These are phyloP conservation scores for Thuja plicata DNA, from an alignment of 83 land plant species.

Conservation along the genomic window DNA sequence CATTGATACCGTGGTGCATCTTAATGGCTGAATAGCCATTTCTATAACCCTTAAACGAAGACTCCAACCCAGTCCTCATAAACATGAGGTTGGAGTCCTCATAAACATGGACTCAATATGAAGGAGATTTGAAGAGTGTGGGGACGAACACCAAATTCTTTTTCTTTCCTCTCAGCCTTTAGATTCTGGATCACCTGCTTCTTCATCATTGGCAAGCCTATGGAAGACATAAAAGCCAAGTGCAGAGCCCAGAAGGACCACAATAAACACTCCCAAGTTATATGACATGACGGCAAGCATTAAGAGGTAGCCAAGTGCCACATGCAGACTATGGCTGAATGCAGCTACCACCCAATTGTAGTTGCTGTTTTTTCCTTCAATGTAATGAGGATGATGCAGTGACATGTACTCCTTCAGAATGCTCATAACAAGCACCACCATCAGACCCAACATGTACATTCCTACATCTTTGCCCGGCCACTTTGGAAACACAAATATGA, in stretches of 20 bases:
- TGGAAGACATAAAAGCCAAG: background rate
- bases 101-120: too few relatives aligned
- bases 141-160: too few relatives aligned
- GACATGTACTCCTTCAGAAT: background rate
- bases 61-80: too few relatives aligned
- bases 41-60: too few relatives aligned
- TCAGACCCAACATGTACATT: background rate
- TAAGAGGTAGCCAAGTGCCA: background rate
- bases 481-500: background rate
- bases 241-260: background rate
- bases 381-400: too few relatives aligned
- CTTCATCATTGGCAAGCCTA: background rate
- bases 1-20: too few relatives aligned
- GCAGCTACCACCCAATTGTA: background rate
- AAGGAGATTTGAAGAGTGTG: too few relatives aligned
- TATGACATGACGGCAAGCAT: constrained; percentile 6
- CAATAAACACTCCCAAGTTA: background rate
- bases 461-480: background rate
- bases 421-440: background rate
- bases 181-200: background rate
- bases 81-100: too few relatives aligned
- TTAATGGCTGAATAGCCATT: too few relatives aligned
- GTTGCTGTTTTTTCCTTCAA: too few relatives aligned
- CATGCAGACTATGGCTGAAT: background rate
- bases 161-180: background rate